A percentile compares a stretch with the other conserved stretches of the same genome.
phyloP scores from a whole-genome alignment of 2,329 filamentous ascomycete species.

The Zopfia rhizophila region DNA sequence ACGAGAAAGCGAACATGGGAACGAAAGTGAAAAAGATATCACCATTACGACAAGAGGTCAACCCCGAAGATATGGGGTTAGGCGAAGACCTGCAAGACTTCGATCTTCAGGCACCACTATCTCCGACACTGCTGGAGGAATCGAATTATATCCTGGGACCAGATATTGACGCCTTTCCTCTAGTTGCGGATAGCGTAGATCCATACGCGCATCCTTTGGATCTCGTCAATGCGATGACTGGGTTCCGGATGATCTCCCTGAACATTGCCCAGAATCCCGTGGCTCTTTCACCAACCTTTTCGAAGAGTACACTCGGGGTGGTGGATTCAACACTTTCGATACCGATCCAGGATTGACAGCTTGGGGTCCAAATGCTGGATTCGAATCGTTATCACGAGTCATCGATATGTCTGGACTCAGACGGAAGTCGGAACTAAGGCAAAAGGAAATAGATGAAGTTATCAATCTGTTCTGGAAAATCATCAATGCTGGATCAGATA shows the following conservation, averaged over 20 bases:
- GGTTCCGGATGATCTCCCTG: constrained; percentile 13
- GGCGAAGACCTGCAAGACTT: not conserved
- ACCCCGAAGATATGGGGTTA: constrained; percentile 28
- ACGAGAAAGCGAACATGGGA: not conserved
- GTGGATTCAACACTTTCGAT: constrained; percentile 11
- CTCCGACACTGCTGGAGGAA: constrained; percentile 20
- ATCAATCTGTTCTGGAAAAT: constrained; percentile 21
- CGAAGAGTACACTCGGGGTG: not conserved
- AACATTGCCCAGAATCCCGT: constrained; percentile 11
- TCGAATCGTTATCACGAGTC: not conserved
- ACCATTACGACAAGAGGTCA: constrained; percentile 27
- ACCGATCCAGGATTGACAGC: constrained; percentile 5
- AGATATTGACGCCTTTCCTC: constrained; percentile 13
- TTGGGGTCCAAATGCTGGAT: constrained; percentile 10
- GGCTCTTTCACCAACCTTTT: too few species aligned
- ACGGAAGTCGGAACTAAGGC: not conserved
- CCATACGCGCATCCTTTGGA: constrained; percentile 23
- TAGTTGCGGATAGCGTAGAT: too few species aligned
- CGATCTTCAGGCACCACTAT: constrained; percentile 30
- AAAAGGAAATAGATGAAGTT: constrained; percentile 7
- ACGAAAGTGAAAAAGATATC: constrained; percentile 11
- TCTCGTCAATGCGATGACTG: constrained; percentile 22
- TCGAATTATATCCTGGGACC: constrained; percentile 34
- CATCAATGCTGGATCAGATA: too few species aligned
- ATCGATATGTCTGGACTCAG: constrained; percentile 4